Conservation (phyloP, 1,284 basidiomycete species). For the Cystobasidiaceae sp. region DNA sequence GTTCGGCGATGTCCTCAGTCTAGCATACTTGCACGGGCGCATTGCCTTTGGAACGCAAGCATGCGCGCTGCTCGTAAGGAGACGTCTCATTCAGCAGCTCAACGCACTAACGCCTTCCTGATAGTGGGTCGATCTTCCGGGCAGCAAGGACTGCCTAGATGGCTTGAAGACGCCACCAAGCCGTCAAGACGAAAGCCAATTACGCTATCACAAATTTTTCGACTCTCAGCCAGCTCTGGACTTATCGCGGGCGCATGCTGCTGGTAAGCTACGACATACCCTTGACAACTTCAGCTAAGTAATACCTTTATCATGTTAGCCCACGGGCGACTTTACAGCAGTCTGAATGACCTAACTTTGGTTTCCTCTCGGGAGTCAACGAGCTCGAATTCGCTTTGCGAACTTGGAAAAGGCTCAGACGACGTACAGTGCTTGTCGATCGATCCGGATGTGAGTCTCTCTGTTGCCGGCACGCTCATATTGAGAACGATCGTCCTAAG, state of each 20-base stretch:
- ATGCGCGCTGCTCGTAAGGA: slow-evolving; percentile 72
- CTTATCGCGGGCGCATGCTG: slow-evolving; percentile 26
- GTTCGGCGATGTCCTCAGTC: slow-evolving; percentile 84
- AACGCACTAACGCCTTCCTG: slow-evolving; percentile 77
- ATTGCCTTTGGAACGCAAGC: slow-evolving; percentile 20
- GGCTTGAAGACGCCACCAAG: slow-evolving; percentile 16
- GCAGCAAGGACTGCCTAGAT: neutral
- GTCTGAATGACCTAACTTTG: slow-evolving; percentile 18
- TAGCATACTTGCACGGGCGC: slow-evolving; percentile 61
- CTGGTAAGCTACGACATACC: neutral
- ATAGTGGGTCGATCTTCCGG: slow-evolving; percentile 40
- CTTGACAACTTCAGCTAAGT: neutral
- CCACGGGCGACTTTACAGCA: slow-evolving; percentile 25
- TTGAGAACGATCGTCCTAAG: slow-evolving; percentile 2
- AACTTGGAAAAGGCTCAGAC: slow-evolving; percentile 33
- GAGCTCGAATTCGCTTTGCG: slow-evolving; percentile 27
- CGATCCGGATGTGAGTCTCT: slow-evolving; percentile 6
- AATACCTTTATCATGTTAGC: neutral
- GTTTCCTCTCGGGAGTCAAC: slow-evolving; percentile 32
- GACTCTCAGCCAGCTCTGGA: slow-evolving; percentile 37
- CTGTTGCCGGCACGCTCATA: neutral
- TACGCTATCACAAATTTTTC: slow-evolving; percentile 40
- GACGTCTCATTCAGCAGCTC: slow-evolving; percentile 59
- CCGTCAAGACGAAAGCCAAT: slow-evolving; percentile 5
- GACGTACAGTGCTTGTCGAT: slow-evolving; percentile 8